phyloP scores from a whole-genome alignment of 257 asterid genomes.

The Solanum corneliomulleri region DNA sequence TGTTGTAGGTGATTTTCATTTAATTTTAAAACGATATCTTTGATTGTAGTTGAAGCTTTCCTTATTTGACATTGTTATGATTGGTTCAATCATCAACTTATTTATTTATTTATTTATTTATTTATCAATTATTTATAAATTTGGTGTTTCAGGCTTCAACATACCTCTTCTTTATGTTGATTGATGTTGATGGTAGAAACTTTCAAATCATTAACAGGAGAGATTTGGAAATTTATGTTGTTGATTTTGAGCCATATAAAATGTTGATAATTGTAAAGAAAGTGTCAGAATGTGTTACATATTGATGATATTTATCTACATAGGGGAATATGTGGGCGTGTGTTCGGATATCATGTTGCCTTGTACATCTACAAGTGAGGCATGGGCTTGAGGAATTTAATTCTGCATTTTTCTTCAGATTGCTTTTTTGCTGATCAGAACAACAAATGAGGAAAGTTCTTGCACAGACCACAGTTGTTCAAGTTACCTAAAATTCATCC shows the following conservation, averaged over 20 bases:
- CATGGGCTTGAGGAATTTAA: neutral
- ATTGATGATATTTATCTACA: neutral
- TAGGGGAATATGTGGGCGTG: neutral
- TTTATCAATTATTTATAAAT: neutral
- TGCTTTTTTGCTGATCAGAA: neutral
- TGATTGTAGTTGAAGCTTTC: neutral
- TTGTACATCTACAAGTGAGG: neutral
- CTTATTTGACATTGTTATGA: neutral
- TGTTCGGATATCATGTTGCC: neutral
- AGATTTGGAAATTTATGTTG: slow-evolving; percentile 3
- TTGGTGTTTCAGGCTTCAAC: slow-evolving; percentile 60
- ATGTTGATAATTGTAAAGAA: neutral
- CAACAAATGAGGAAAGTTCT: neutral
- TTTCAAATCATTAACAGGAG: slow-evolving; percentile 56
- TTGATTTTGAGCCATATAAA: neutral
- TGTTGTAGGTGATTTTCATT: neutral
- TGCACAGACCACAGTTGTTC: neutral
- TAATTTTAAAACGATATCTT: neutral
- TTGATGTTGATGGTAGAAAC: slow-evolving; percentile 54
- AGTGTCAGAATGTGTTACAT: neutral
- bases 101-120: neutral
- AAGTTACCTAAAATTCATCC: neutral
- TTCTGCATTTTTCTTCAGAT: neutral
- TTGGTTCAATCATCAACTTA: neutral
- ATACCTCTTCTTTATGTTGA: slow-evolving; percentile 60